A percentile compares a stretch with the other conserved stretches of the same genome.
Evolutionary conservation across 371 early-diverging fungal species (phyloP).

Genomic region (Rhizopus arrhizus): DNA sequence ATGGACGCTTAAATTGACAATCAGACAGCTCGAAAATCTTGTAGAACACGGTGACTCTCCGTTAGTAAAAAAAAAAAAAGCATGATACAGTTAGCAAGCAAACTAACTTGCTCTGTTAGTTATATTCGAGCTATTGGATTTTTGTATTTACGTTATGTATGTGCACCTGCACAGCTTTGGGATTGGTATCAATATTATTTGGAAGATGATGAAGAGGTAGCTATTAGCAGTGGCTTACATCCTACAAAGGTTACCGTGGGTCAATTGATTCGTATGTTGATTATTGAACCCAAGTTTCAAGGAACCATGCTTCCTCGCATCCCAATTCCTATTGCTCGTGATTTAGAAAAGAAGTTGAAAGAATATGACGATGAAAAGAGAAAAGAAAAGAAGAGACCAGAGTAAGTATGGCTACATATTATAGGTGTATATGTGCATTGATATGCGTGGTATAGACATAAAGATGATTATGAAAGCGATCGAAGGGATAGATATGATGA

Average conservation of each 20-base stretch:
- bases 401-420: not conserved
- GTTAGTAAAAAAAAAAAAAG: constrained; percentile 48
- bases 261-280: constrained; percentile 62
- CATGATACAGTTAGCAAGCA: not conserved
- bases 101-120: constrained; percentile 32
- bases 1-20: constrained; percentile 79
- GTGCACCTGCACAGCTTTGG: constrained; percentile 79
- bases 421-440: not conserved
- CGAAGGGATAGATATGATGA: not conserved
- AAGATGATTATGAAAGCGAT: not conserved
- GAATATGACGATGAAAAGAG: constrained; percentile 52
- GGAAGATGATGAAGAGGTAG: constrained; percentile 78
- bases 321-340: constrained; percentile 81
- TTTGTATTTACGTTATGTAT: constrained; percentile 84
- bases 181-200: constrained; percentile 83
- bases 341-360: constrained; percentile 66
- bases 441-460: not conserved
- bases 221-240: constrained; percentile 64
- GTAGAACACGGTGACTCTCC: constrained; percentile 80
- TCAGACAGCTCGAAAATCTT: constrained; percentile 77
- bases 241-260: constrained; percentile 74
- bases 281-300: constrained; percentile 71
- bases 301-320: constrained; percentile 87
- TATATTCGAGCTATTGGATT: constrained; percentile 84
- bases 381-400: constrained; percentile 5